Evolutionary conservation across 2,329 filamentous ascomycete genomes (phyloP), one percentile per base, ranked within the genome.

Genomic region (Tolypocladium guangdongense): DNA sequence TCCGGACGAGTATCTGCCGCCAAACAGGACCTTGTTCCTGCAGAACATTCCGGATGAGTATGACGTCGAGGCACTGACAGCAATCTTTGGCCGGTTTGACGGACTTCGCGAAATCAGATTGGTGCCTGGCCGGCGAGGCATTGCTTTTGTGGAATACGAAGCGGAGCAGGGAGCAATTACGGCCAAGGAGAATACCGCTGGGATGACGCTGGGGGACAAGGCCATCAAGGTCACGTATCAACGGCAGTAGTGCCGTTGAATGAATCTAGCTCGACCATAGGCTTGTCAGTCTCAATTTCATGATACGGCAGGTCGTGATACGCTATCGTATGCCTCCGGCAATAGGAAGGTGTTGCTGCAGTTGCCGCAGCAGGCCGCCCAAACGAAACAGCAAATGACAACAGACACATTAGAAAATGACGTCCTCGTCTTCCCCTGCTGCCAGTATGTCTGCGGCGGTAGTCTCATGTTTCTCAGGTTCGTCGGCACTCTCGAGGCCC

Each of bases 101-200:
- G 92, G 92, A 30, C 96, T 99, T 76, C 87, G 86, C 66, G 93
- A 99, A 74, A 88, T 96, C 47, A 83, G 93, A 64, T 72, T 90
- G 66, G 92, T 97, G 47, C 91, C 92, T 7, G 88, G 90, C 33
- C 78, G 92, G 51, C 86, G 83, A 58, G 90, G 90, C 3, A 91
- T 99, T 68, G 93, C 90, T 0, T 99, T 99, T 69, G 90, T 96
- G 56, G 93, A 99, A 71, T 99, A 97, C 73, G 90, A 96, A 64
- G 84, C 82, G 60, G 90, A 97, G 73, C 80, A 85, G 49, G 90
- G 89, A 43, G 91, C 93, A 32, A 96, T 96, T 63, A 86, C 84
- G 52, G 93, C 93, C 20, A 97, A 96, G 78, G 92, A 97, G 76
- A 90, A 86, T 58, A 95, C 90, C 35, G 86, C 88, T 14, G 90